A percentile compares a stretch with the other conserved stretches of the same genome.
These are phyloP conservation scores for Claviceps pazoutovae DNA, from an alignment of 2,329 filamentous ascomycete species.

Conservation along the genomic window DNA sequence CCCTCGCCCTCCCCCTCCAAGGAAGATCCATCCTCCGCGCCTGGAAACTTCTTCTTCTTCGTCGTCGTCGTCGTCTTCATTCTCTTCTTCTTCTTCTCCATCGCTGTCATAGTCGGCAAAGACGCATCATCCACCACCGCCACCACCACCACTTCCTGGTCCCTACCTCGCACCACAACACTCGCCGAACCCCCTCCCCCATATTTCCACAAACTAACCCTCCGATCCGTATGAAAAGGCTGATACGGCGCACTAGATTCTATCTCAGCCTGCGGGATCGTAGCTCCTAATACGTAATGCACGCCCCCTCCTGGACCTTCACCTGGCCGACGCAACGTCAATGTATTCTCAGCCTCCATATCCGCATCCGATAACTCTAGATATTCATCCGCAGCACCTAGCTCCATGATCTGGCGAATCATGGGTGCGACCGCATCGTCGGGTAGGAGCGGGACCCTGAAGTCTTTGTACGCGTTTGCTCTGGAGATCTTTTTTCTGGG, in stretches of 20 bases:
- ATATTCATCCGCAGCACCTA: constrained; percentile 39
- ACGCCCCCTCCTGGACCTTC: no score
- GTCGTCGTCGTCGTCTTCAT: constrained; percentile 24
- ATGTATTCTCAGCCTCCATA: constrained; percentile 38
- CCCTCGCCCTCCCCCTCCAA: constrained; percentile 6
- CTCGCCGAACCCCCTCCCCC: constrained; percentile 22
- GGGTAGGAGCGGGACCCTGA: constrained; percentile 49
- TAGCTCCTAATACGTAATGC: constrained; percentile 39
- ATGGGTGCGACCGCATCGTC: constrained; percentile 44
- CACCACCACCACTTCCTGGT: constrained; percentile 23
- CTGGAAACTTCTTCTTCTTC: constrained; percentile 11
- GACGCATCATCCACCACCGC: constrained; percentile 21
- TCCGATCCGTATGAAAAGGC: constrained; percentile 83
- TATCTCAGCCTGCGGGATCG: constrained; percentile 67
- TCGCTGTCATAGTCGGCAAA: constrained; percentile 12
- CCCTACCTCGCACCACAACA: constrained; percentile 25
- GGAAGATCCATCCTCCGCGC: neutral
- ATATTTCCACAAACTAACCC: constrained; percentile 66
- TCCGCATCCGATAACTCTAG: constrained; percentile 39
- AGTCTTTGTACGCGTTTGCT: constrained; percentile 48
- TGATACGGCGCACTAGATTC: constrained; percentile 94
- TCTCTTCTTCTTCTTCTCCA: constrained; percentile 23
- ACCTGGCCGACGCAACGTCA: constrained; percentile 31
- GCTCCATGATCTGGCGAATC: constrained; percentile 37
- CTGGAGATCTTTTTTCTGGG: constrained; percentile 39